Base-by-base conservation (phyloP, 768 basidiomycete species). In the Kwoniella bestiolae region DNA sequence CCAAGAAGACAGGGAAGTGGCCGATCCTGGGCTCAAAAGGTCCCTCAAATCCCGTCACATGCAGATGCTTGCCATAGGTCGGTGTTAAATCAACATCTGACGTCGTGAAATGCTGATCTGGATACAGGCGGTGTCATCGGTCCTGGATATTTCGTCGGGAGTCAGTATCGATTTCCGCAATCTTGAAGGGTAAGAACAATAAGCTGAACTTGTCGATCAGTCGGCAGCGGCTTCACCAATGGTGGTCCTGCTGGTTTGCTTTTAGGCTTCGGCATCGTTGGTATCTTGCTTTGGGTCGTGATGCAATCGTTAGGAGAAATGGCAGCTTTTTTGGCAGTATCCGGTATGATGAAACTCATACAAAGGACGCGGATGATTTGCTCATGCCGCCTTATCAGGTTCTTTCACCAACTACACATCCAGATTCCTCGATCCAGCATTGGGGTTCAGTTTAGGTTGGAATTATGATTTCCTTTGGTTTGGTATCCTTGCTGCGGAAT, bases 221-320 rank as follows among this genome's bases (percentile, higher is more conserved):
- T 51, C 14, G 67, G 67, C 5, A 44, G 34, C 18, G 67, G 35
- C n/a, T 35, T 59, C 21, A 16, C 45, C 25, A 49, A n/a, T 28
- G 67, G 56, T 38, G 67, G 67, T 28, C 67, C 67, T 7, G 67
- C 60, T 2, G 45, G 35, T 26, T 47, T 68, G 3, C 23, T 68
- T 12, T 16, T 68, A n/a, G 55, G 56, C 8, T 63, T 68, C 56
- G 45, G 44, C 16, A 23, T 64, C 23, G 44, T 62, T 16, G 60
- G 65, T 2, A 21, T 60, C 25, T 21, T 68, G 11, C 38, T 51
- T 3, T 68, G 31, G 38, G 16, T 31, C 23, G 49, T 68, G 26
- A 66, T 66, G 65, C 65, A 66, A 26, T 52, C 56, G 23, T 32
- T 62, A 16, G 62, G 28, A 9, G 68, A 69, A 28, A 62, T 69